phyloP scores from a whole-genome alignment of 2,329 filamentous ascomycete genomes.

The Nemania serpens region DNA sequence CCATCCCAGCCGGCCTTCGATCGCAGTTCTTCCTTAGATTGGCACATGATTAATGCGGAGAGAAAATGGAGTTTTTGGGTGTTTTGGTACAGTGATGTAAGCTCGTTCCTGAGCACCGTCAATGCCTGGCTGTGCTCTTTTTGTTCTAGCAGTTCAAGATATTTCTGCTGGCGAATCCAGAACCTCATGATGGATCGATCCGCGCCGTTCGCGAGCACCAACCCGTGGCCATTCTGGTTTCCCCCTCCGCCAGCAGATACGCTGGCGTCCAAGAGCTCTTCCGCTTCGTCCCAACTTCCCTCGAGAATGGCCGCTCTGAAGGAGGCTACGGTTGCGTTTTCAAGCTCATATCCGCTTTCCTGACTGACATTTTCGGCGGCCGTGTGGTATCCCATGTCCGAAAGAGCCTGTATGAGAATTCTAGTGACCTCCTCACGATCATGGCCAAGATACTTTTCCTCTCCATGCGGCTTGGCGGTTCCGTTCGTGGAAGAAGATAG shows the following conservation, averaged over 20 bases:
- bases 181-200: conserved; percentile 84
- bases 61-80: conserved; percentile 77
- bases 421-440: conserved; percentile 91
- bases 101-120: conserved; percentile 80
- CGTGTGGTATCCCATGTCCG: conserved; percentile 82
- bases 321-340: conserved; percentile 82
- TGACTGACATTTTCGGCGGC: conserved; percentile 76
- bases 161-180: conserved; percentile 90
- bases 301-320: conserved; percentile 81
- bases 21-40: conserved; percentile 75
- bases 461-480: conserved; percentile 46
- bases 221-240: conserved; percentile 54
- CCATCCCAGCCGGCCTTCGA: conserved; percentile 84
- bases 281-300: conserved; percentile 85
- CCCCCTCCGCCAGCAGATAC: conserved; percentile 42
- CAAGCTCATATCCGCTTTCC: conserved; percentile 86
- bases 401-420: conserved; percentile 87
- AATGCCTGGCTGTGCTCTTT: conserved; percentile 75
- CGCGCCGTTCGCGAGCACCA: conserved; percentile 76
- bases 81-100: conserved; percentile 85
- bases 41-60: conserved; percentile 90
- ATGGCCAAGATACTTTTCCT: conserved; percentile 73
- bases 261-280: conserved; percentile 72
- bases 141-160: conserved; percentile 83
- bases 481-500: conserved; percentile 59